Evolutionary conservation across 2,329 filamentous ascomycete species (phyloP), one percentile per base, ranked within the genome.

Genomic region (Talaromyces sp.): DNA sequence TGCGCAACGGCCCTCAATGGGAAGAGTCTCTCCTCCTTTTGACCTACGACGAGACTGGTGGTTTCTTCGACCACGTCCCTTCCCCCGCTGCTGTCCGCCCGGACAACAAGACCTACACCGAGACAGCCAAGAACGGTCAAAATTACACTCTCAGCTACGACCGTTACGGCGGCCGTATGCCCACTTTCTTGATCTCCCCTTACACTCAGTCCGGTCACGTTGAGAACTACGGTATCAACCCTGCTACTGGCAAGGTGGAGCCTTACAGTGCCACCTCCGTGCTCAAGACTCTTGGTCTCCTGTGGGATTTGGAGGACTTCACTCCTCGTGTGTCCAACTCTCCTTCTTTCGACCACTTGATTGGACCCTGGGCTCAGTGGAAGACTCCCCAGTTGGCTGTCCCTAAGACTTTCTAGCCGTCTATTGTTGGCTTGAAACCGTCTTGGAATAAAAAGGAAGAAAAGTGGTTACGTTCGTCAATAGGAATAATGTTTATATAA

Each of bases 21-120:
- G 70, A 78, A 10, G 71, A 75, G 64, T 74, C 74, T 43, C 70
- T 77, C 13, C 70, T 76, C 19, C 65, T 78, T 22, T 60, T 78
- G 54, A 76, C 74, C 59, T 78, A 73, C 66, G 75, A 77, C 45
- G 75, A 78, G 70, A 74, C 73, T 2, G 75, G 75, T 65, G 75
- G 75, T 43, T 78, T 77, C 71, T 74, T 69, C 68, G 75, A 78
- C 70, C 75, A 78, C 68, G 73, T 78, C 22, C 67, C 70, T 39
- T 71, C 75, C 19, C 74, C 74, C n/a, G 68, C 71, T 35, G 74
- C 73, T 27, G 69, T 74, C 13, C 72, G 73, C 50, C 73, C 75
- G 0, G 76, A 79, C 41, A 65, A 74, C 67, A 68, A 77, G 65
- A 73, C 71, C 19, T 76, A 75, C 66, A 80, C 78, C 14, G 72